These are phyloP conservation scores for Xylogone sp. DNA, from an alignment of 2,329 filamentous ascomycete species.

Conservation along the genomic window DNA sequence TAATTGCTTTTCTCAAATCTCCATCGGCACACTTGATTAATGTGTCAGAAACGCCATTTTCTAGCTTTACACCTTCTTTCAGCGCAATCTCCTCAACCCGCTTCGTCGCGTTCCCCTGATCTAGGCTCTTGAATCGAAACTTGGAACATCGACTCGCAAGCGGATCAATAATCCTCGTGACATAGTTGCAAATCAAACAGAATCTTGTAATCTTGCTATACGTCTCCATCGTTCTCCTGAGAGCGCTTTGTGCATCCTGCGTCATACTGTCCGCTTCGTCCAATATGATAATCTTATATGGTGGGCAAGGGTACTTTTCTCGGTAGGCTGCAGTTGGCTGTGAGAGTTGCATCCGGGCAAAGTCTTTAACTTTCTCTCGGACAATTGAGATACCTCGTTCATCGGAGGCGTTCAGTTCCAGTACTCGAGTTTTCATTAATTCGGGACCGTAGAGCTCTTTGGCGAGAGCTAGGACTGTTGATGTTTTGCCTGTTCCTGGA, in stretches of 20 bases:
- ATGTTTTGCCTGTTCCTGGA: conserved; percentile 96
- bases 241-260: conserved; percentile 90
- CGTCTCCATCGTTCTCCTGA: conserved; percentile 96
- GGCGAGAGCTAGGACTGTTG: conserved; percentile 91
- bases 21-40: conserved; percentile 87
- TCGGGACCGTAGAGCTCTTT: conserved; percentile 97
- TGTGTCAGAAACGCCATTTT: conserved; percentile 75
- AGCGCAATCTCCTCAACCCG: conserved; percentile 79
- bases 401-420: conserved; percentile 98
- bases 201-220: conserved; percentile 96
- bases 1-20: conserved; percentile 93
- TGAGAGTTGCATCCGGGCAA: conserved; percentile 90
- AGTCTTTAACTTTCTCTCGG: conserved; percentile 96
- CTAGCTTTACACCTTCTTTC: conserved; percentile 71
- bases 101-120: conserved; percentile 76
- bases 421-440: conserved; percentile 87
- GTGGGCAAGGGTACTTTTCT: conserved; percentile 81
- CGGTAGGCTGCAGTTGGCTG: conserved; percentile 67
- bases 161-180: conserved; percentile 96
- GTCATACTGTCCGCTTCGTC: conserved; percentile 99
- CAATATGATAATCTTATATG: conserved; percentile 98
- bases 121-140: conserved; percentile 95
- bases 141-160: conserved; percentile 91
- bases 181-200: conserved; percentile 97
- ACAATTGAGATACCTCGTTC: conserved; percentile 97